phyloP scores from a whole-genome alignment of 208 protist species.

The Leptomonas pyrrhocoris region DNA sequence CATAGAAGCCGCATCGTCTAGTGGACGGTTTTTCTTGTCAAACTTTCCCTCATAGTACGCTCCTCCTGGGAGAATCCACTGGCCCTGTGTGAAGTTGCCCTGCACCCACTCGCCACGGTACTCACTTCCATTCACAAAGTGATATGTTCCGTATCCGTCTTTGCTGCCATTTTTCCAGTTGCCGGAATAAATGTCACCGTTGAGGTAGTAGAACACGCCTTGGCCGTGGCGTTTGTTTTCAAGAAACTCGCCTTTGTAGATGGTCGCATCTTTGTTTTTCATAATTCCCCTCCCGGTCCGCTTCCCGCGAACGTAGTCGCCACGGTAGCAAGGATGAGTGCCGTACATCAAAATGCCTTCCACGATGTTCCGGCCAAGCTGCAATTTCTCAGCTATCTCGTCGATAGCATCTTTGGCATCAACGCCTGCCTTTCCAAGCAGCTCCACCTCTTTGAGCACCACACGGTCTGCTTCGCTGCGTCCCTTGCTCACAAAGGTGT shows the following conservation, averaged over 20 bases:
- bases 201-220: slow-evolving; percentile 92
- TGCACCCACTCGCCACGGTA: slow-evolving; percentile 82
- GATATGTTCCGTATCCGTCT: slow-evolving; percentile 90
- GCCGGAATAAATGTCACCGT: slow-evolving; percentile 90
- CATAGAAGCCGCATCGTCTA: slow-evolving; percentile 75
- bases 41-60: slow-evolving; percentile 91
- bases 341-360: slow-evolving; percentile 71
- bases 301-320: slow-evolving; percentile 86
- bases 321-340: slow-evolving; percentile 81
- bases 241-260: slow-evolving; percentile 92
- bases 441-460: slow-evolving; percentile 67
- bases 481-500: slow-evolving; percentile 73
- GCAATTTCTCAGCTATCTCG: slow-evolving; percentile 53
- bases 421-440: slow-evolving; percentile 44
- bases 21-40: slow-evolving; percentile 85
- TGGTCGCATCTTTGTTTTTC: slow-evolving; percentile 90
- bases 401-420: slow-evolving; percentile 27
- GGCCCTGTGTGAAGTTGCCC: slow-evolving; percentile 83
- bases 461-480: slow-evolving; percentile 79
- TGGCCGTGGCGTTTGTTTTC: slow-evolving; percentile 89
- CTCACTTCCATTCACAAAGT: slow-evolving; percentile 82
- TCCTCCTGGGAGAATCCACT: slow-evolving; percentile 88
- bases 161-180: slow-evolving; percentile 84
- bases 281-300: slow-evolving; percentile 82
- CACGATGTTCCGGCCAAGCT: slow-evolving; percentile 71